Base-by-base conservation (phyloP, 2,329 filamentous ascomycete genomes). In the Exophiala alcalophila region DNA sequence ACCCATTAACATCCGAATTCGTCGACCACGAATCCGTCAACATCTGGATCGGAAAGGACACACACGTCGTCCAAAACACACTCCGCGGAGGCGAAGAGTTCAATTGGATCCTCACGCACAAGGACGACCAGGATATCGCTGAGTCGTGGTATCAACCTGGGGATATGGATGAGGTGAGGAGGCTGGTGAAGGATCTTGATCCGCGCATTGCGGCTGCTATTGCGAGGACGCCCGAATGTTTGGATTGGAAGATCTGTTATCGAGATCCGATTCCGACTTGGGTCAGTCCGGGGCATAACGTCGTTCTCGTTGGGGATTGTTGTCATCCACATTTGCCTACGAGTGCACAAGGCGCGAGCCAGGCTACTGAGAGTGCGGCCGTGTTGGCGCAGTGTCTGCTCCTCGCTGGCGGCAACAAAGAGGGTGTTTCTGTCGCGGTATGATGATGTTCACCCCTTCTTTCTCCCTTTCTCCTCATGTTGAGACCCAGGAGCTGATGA, bases 131-230 rank as follows among this genome's bases (percentile, higher is more conserved):
- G 29, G 50, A 78, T 52, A 76, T 77, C 44, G 66, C 74, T 42
- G 75, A 79, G 59, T 74, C 72, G 0, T 77, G 72, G 72, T 72
- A 67, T 2, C 73, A 76, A 46, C 72, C 73, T 0, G 72, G 71
- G 3, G 71, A 73, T 31, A 62, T 77, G 1, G 66, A 71, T 28
- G 74, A 77, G 27, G 75, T 77, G 0, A 64, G 68, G 42, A 63
- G 70, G 40, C 65, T 74, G 1, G 58, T 78, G 6, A 65, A 74
- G 32, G 71, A 67, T 20, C 77, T 74, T 73, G 67, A 77, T 58
- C 65, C 73, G 11, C 50, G 69, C 34, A 73, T 69, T 41, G 64
- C 64, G 16, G 66, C 67, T 14, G 72, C 77, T 40, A 65, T 77
- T 28, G 47, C 58, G 31, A 58, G 57, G 31, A 67, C 65, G 0